Conservation (phyloP, 108 stramenopile species). For the Conticribra guillardii region DNA sequence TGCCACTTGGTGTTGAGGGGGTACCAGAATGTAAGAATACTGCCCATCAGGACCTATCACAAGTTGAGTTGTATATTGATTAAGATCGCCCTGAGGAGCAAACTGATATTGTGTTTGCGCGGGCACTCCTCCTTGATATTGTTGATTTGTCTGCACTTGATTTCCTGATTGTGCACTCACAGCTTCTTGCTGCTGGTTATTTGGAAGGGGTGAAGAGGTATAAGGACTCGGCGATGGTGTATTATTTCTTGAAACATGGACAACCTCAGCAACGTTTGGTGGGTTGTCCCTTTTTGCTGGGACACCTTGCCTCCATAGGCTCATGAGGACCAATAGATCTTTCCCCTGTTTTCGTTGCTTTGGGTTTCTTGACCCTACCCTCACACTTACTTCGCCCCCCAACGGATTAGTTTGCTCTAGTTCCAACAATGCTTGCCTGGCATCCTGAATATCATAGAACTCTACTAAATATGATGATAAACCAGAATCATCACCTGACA, state of each 20-base stretch:
- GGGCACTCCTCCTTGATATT: constrained; percentile 4
- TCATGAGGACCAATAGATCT: constrained; percentile 75
- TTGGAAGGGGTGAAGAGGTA: neutral
- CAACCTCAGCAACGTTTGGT: neutral
- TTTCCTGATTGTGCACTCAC: neutral
- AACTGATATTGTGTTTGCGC: constrained; percentile 22
- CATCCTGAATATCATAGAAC: constrained; percentile 90
- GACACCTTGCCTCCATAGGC: constrained; percentile 71
- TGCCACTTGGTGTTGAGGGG: constrained; percentile 39
- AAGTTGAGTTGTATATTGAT: constrained; percentile 53
- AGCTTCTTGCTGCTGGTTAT: neutral
- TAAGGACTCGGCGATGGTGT: constrained; percentile 8
- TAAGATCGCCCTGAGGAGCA: constrained; percentile 20
- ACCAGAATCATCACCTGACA: constrained; percentile 32
- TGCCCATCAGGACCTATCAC: constrained; percentile 82
- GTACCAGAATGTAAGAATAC: constrained; percentile 68
- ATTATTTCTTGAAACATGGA: neutral
- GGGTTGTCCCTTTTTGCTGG: neutral
- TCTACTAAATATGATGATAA: constrained; percentile 73
- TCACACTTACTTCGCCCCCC: constrained; percentile 70
- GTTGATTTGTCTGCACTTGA: constrained; percentile 10
- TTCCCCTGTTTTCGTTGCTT: constrained; percentile 79
- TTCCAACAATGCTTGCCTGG: constrained; percentile 85
- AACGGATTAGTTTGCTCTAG: constrained; percentile 83
- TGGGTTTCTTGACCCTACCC: constrained; percentile 65